Evolutionary conservation across 768 basidiomycete species (phyloP).

Genomic region (Lepiota brunneoincarnata): DNA sequence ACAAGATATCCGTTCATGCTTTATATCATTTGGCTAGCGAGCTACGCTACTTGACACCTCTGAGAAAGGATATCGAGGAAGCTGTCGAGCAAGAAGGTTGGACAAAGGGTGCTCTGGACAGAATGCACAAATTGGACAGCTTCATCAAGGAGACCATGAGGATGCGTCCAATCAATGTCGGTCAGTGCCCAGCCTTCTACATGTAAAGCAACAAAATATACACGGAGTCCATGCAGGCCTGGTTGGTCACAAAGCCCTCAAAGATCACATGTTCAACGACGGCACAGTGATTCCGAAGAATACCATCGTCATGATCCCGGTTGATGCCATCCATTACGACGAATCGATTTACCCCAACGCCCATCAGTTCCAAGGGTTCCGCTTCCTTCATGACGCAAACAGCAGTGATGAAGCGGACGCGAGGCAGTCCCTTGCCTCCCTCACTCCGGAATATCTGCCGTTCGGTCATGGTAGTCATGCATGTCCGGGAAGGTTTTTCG

Average conservation of each 20-base stretch:
- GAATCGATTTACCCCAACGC: slow-evolving; percentile 29
- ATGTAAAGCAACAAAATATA: too few species aligned
- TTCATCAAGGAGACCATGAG: slow-evolving; percentile 17
- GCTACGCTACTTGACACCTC: slow-evolving; percentile 27
- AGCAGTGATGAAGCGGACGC: slow-evolving; percentile 18
- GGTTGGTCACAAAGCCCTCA: slow-evolving; percentile 29
- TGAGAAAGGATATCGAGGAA: slow-evolving; percentile 43
- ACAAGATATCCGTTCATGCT: slow-evolving; percentile 12
- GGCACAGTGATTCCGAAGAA: slow-evolving; percentile 39
- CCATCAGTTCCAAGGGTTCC: slow-evolving; percentile 37
- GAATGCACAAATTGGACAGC: slow-evolving; percentile 13
- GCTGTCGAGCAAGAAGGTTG: slow-evolving; percentile 35
- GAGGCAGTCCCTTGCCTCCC: slow-evolving; percentile 20
- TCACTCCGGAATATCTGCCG: slow-evolving; percentile 24
- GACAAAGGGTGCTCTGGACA: slow-evolving; percentile 12
- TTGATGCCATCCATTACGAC: slow-evolving; percentile 27
- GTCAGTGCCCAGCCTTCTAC: neutral
- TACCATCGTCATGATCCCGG: slow-evolving; percentile 28
- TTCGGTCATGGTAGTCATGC: slow-evolving; percentile 36
- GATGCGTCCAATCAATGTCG: slow-evolving; percentile 6
- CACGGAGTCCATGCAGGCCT: slow-evolving; percentile 10
- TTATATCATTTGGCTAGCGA: slow-evolving; percentile 34
- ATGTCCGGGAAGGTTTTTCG: slow-evolving; percentile 24
- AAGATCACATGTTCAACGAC: slow-evolving; percentile 42
- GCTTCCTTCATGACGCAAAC: slow-evolving; percentile 29